Conservation (phyloP, 306 rosid species). For the Prunus persica region Prunus_persica_NCBIv2 NC_034009.1:38898501-38899000, state of each 20-base stretch:
- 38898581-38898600: slow-evolving; percentile 96
- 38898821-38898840: neutral
- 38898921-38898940: slow-evolving; percentile 76
- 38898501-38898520: neutral
- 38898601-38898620: slow-evolving; percentile 89
- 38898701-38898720: slow-evolving; percentile 10
- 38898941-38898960: slow-evolving; percentile 76
- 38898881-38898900: slow-evolving; percentile 20
- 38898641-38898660: slow-evolving; percentile 98
- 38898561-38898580: slow-evolving; percentile 40
- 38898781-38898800: neutral
- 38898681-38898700: slow-evolving; percentile 10
- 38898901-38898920: slow-evolving; percentile 85
- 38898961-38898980: slow-evolving; percentile 76
- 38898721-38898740: neutral
- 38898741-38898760: neutral
- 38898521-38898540: slow-evolving; percentile 2
- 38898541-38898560: slow-evolving; percentile 25
- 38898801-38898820: neutral
- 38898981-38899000: slow-evolving; percentile 58
- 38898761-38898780: slow-evolving; percentile 1
- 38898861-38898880: neutral
- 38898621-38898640: slow-evolving; percentile 99
- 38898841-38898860: neutral
- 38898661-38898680: slow-evolving; percentile 58